Evolutionary conservation across 495 filamentous ascomycete species (phyloP), one percentile per base, ranked within the genome.

Genomic region (Amniculicola lignicola): DNA sequence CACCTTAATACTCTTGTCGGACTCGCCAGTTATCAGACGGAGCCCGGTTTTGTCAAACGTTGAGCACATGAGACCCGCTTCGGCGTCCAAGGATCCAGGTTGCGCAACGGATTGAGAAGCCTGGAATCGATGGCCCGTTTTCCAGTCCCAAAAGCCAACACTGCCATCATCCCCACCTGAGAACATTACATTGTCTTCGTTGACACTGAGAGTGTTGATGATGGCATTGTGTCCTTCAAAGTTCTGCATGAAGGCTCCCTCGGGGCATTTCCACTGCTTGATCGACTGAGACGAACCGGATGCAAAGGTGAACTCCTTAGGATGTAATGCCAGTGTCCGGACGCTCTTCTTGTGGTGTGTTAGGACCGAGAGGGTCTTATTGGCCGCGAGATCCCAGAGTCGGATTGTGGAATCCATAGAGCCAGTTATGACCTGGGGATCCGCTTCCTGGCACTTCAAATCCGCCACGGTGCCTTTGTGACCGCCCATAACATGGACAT

Each of bases 331-430:
- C 48, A 99, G 77, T n/a, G 80, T 82, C 35, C 94, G 82, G 7
- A 99, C 90, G 48, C 89, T 88, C 74, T 96, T 96, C 69, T 99
- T 99, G 81, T 99, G 94, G 69, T 99, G 94, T 6, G 94, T 99
- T 51, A 99, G 75, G 4, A 95, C 88, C 27, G 87, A 86, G 89
- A 96, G 95, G 2, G 89, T 86, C 74, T 97, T 98, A 39, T 90
- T 91, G 0, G 94, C 93, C 3, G 93, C 92, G 24, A 99, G 75
- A 74, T 99, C 94, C 90, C 92, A 99, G 51, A 99, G 76, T 3
- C 94, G 83, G 23, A 99, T 86, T 0, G 92, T 96, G 15, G 86
- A 82, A 71, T 99, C 94, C 45, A 97, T 80, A 9, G 90, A 96
- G 18, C 84, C 84, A 29, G 82, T 89, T 63, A 99, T 94, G 62